phyloP scores from a whole-genome alignment of 495 filamentous ascomycete genomes.

The Schizothecium vesticola region DNA sequence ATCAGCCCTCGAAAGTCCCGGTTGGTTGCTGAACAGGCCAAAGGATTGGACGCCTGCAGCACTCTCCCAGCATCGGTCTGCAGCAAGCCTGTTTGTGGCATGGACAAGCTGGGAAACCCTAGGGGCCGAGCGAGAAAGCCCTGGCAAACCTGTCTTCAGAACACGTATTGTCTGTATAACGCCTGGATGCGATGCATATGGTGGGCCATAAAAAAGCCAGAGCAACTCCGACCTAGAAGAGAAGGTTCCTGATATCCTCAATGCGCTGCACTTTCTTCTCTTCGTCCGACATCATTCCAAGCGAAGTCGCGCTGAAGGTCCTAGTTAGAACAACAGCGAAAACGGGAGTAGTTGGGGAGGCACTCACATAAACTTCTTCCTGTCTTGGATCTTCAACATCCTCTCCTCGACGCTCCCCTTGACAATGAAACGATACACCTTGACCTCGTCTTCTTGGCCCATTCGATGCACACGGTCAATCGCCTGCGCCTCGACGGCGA shows the following conservation, averaged over 20 bases:
- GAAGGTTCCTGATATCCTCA: constrained; percentile 88
- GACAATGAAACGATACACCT: constrained; percentile 79
- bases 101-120: background rate
- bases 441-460: constrained; percentile 85
- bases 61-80: background rate
- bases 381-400: constrained; percentile 89
- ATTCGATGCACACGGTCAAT: constrained; percentile 99
- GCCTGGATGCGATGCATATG: background rate
- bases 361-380: constrained; percentile 90
- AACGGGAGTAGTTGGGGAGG: background rate
- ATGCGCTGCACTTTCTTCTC: constrained; percentile 86
- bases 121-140: background rate
- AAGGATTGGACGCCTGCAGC: background rate
- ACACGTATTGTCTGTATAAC: background rate
- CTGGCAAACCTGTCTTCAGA: background rate
- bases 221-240: constrained; percentile 51
- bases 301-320: constrained; percentile 65
- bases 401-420: constrained; percentile 88
- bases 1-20: background rate
- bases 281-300: constrained; percentile 91
- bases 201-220: background rate
- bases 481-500: constrained; percentile 92
- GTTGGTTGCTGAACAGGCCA: background rate
- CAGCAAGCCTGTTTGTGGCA: background rate
- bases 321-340: constrained; percentile 2